These are phyloP conservation scores for Quercus engelmannii DNA, from an alignment of 306 rosid genomes.

Conservation along the genomic window DNA sequence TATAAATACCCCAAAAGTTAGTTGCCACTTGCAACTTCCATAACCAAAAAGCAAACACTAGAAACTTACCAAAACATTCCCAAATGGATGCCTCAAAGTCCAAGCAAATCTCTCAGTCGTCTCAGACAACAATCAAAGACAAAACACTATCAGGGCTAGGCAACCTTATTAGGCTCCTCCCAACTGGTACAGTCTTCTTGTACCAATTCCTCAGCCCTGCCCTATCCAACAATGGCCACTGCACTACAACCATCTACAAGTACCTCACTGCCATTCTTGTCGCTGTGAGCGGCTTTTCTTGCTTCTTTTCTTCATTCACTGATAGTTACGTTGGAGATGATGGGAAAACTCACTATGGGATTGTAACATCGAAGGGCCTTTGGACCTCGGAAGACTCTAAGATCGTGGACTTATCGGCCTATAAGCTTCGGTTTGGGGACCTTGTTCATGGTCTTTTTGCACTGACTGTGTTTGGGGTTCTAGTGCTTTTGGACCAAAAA, in stretches of 20 bases:
- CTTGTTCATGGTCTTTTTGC: constrained; percentile 59
- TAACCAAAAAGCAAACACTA: neutral
- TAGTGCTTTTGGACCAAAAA: constrained; percentile 46
- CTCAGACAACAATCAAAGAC: neutral
- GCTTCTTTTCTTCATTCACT: constrained; percentile 68
- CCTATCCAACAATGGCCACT: constrained; percentile 65
- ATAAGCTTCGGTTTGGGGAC: constrained; percentile 59
- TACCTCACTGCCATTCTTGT: constrained; percentile 43
- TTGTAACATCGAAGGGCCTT: constrained; percentile 51
- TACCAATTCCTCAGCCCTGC: constrained; percentile 72
- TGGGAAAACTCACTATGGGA: constrained; percentile 46
- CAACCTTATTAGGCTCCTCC: constrained; percentile 75
- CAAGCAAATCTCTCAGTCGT: neutral
- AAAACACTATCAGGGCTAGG: constrained; percentile 48
- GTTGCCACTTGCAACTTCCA: constrained; percentile 39
- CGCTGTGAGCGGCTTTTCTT: neutral
- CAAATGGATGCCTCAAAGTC: constrained; percentile 22
- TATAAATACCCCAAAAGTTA: neutral
- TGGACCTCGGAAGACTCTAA: constrained; percentile 61
- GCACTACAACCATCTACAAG: constrained; percentile 42
- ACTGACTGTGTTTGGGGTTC: constrained; percentile 50
- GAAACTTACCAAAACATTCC: neutral
- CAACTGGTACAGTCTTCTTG: constrained; percentile 70
- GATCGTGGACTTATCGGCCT: constrained; percentile 30
- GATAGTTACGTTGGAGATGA: constrained; percentile 70